Evolutionary conservation across 495 filamentous ascomycete species (phyloP).

Genomic region (Chaetomium fimeti): DNA sequence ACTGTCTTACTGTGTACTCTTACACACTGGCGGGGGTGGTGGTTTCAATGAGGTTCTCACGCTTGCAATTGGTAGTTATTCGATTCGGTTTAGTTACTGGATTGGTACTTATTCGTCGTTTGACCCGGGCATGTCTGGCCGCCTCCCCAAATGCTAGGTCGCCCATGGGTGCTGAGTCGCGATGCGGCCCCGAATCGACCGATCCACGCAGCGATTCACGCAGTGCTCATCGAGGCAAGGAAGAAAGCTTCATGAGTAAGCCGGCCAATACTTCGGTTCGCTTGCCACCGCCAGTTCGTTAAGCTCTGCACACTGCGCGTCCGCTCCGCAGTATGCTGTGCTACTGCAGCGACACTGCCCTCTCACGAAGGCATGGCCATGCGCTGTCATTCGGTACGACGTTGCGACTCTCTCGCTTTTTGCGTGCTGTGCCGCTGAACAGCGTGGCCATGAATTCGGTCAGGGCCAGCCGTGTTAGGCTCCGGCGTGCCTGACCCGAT

Average conservation of each 20-base stretch:
- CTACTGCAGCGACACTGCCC: slow-evolving; percentile 20
- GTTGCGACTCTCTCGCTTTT: slow-evolving; percentile 3
- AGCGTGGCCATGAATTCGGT: slow-evolving; percentile 1
- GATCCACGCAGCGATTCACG: background rate
- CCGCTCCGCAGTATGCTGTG: slow-evolving; percentile 18
- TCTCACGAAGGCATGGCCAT: slow-evolving; percentile 15
- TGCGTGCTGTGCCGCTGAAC: slow-evolving; percentile 9
- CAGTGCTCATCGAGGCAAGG: background rate
- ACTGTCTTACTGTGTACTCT: background rate
- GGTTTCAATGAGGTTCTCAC: background rate
- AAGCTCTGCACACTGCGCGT: slow-evolving; percentile 17
- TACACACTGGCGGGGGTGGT: background rate
- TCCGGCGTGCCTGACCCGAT: background rate
- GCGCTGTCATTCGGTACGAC: slow-evolving; percentile 23
- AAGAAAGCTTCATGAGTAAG: slow-evolving; percentile 5
- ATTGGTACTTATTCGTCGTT: too few species aligned
- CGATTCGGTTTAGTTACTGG: too few species aligned
- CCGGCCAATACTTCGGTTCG: slow-evolving; percentile 16
- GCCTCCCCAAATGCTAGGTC: too few species aligned
- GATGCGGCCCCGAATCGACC: background rate
- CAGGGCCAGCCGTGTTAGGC: background rate
- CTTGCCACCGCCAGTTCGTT: background rate
- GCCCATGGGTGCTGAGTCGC: too few species aligned
- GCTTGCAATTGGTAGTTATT: too few species aligned
- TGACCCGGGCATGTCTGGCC: too few species aligned